These are phyloP conservation scores for Leucosporidium scottii DNA, from an alignment of 768 basidiomycete genomes.

Conservation along the genomic window DNA sequence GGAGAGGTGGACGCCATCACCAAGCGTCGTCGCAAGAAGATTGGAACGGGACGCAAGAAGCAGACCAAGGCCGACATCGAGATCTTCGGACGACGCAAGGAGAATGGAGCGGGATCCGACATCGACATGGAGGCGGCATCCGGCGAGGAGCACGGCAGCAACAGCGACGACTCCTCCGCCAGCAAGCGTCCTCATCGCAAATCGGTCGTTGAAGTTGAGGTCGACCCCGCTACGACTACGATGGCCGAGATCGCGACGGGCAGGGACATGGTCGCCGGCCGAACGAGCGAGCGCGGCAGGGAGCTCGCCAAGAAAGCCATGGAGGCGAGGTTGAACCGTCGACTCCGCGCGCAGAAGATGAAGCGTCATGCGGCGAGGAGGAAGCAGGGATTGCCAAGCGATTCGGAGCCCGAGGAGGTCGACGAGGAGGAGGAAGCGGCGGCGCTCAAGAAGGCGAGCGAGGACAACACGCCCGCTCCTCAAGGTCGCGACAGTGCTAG, in stretches of 20 bases:
- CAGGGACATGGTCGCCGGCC: background rate
- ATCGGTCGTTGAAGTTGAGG: background rate
- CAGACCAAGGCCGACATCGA: background rate
- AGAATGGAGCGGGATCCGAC: background rate
- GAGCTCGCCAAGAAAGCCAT: constrained; percentile 5
- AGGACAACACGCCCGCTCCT: background rate
- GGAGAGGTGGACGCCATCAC: background rate
- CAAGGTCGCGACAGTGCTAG: background rate
- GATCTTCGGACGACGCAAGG: background rate
- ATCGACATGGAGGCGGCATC: background rate
- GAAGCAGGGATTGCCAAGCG: background rate
- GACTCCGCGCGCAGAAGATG: constrained; percentile 3
- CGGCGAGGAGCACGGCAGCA: background rate
- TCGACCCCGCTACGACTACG: constrained; percentile 21
- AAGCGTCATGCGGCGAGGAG: constrained; percentile 13
- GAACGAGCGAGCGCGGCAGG: constrained; percentile 9
- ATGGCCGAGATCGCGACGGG: constrained; percentile 25
- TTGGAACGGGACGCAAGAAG: background rate
- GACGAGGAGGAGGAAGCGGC: constrained; percentile 4
- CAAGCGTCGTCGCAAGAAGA: background rate
- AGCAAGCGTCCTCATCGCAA: background rate
- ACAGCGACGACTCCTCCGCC: background rate
- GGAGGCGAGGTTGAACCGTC: background rate
- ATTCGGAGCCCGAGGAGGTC: background rate
- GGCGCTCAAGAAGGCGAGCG: background rate